Percentiles rank a stretch among this genome's conserved stretches.
phyloP scores from a whole-genome alignment of 176 grass and related monocot species.

The Lolium perenne region DNA sequence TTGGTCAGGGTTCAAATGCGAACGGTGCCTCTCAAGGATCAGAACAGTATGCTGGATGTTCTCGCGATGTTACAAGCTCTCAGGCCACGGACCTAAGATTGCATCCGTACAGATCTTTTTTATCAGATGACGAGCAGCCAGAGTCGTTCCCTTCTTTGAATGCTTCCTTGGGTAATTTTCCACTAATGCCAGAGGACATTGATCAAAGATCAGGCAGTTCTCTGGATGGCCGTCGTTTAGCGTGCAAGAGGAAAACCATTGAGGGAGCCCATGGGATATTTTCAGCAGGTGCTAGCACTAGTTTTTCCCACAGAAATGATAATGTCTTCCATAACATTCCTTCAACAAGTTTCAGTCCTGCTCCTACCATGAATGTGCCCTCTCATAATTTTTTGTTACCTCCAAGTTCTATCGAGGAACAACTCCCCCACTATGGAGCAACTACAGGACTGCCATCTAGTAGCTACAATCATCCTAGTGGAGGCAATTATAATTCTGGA shows the following conservation, averaged over 20 bases:
- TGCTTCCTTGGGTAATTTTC: slow-evolving; percentile 49
- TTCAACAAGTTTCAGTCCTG: slow-evolving; percentile 53
- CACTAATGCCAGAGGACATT: slow-evolving; percentile 52
- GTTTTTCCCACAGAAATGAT: slow-evolving; percentile 52
- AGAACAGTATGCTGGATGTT: slow-evolving; percentile 36
- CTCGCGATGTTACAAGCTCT: slow-evolving; percentile 28
- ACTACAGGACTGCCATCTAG: slow-evolving; percentile 36
- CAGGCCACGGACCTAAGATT: slow-evolving; percentile 47
- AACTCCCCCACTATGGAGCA: slow-evolving; percentile 45
- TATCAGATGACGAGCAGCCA: slow-evolving; percentile 48
- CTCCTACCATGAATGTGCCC: slow-evolving; percentile 44
- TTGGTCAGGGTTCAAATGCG: slow-evolving; percentile 51
- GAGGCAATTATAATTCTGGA: slow-evolving; percentile 38
- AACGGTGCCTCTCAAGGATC: slow-evolving; percentile 39
- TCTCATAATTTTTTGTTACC: slow-evolving; percentile 40
- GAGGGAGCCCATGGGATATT: slow-evolving; percentile 61
- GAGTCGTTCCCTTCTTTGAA: slow-evolving; percentile 53
- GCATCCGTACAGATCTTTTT: slow-evolving; percentile 55
- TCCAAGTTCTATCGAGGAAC: slow-evolving; percentile 56
- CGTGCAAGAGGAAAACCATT: slow-evolving; percentile 85
- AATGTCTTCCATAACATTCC: slow-evolving; percentile 50
- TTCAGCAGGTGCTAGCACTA: slow-evolving; percentile 57
- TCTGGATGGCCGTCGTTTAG: slow-evolving; percentile 59
- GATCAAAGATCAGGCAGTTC: slow-evolving; percentile 63
- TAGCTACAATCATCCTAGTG: slow-evolving; percentile 50